Evolutionary conservation across 1,284 basidiomycete genomes (phyloP).

Genomic region (Melampsora larici-populina): DNA sequence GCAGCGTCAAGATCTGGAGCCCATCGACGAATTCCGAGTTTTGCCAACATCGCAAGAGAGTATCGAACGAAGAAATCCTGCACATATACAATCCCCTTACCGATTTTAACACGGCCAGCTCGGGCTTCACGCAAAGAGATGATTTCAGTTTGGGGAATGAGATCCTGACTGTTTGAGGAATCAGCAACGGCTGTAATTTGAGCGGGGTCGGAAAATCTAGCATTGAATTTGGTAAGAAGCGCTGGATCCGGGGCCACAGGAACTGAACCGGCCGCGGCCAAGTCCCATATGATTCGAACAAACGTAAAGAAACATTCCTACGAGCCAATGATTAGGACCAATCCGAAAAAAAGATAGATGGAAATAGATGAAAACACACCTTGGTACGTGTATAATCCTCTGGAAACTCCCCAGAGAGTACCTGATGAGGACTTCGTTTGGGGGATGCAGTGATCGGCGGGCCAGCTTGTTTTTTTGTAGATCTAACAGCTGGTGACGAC

Average conservation of each 20-base stretch:
- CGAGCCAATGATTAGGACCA: too few relatives aligned
- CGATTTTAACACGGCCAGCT: neutral
- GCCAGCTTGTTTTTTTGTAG: too few relatives aligned
- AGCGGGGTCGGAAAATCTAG: neutral
- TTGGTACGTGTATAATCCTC: too few relatives aligned
- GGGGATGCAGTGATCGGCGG: too few relatives aligned
- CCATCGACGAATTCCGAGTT: constrained; percentile 18
- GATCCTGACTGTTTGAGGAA: neutral
- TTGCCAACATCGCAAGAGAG: constrained; percentile 2
- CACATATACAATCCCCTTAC: neutral
- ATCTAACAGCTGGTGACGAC: too few relatives aligned
- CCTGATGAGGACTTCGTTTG: too few relatives aligned
- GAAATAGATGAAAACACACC: too few relatives aligned
- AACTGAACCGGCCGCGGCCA: neutral
- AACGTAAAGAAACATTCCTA: too few relatives aligned
- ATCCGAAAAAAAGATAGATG: too few relatives aligned
- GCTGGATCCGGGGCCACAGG: too few relatives aligned
- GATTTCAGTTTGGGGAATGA: neutral
- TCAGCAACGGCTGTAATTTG: neutral
- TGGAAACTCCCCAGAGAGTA: too few relatives aligned
- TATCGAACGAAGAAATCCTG: constrained; percentile 11
- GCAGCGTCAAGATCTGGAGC: constrained; percentile 16
- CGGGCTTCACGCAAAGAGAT: neutral
- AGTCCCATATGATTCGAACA: neutral
- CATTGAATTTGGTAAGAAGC: neutral